Evolutionary conservation across 805 yeast species (phyloP).

Genomic region (Pichia phayaonensis): DNA sequence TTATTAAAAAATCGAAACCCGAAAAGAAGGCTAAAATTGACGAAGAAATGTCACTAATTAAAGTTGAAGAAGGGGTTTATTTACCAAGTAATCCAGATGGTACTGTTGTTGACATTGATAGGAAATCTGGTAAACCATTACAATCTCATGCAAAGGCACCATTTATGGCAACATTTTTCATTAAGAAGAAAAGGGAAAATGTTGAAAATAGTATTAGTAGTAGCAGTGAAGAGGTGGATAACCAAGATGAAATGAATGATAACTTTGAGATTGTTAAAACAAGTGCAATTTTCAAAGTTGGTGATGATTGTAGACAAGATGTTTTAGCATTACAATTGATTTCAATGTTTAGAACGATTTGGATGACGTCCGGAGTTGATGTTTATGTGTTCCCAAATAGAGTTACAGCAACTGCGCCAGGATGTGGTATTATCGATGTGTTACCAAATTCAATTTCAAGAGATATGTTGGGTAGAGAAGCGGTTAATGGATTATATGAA

Average conservation of each 20-base stretch:
- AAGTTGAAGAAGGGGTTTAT: constrained; percentile 75
- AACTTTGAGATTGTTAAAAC: constrained; percentile 37
- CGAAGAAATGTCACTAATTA: constrained; percentile 81
- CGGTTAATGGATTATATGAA: constrained; percentile 93
- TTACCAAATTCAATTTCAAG: constrained; percentile 91
- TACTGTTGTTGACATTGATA: constrained; percentile 79
- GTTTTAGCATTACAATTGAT: constrained; percentile 88
- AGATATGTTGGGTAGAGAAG: constrained; percentile 98
- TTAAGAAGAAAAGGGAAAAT: constrained; percentile 36
- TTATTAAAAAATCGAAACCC: constrained; percentile 86
- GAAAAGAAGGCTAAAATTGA: constrained; percentile 95
- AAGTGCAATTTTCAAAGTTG: constrained; percentile 96
- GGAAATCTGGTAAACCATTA: constrained; percentile 87
- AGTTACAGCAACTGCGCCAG: constrained; percentile 98
- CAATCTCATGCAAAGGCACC: constrained; percentile 99
- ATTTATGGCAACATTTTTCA: constrained; percentile 91
- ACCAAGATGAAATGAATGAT: constrained; percentile 13
- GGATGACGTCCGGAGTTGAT: constrained; percentile 84
- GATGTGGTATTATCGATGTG: constrained; percentile 98
- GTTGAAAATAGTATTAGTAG: background rate
- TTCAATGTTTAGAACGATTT: constrained; percentile 83
- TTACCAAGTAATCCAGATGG: constrained; percentile 97
- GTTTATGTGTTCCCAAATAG: constrained; percentile 87
- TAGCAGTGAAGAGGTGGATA: background rate
- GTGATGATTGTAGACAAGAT: constrained; percentile 98